Percentiles rank a stretch among this genome's conserved stretches.
These are phyloP conservation scores for Cardamine occulta DNA, from an alignment of 345 rosid species.

Conservation along the genomic window DNA sequence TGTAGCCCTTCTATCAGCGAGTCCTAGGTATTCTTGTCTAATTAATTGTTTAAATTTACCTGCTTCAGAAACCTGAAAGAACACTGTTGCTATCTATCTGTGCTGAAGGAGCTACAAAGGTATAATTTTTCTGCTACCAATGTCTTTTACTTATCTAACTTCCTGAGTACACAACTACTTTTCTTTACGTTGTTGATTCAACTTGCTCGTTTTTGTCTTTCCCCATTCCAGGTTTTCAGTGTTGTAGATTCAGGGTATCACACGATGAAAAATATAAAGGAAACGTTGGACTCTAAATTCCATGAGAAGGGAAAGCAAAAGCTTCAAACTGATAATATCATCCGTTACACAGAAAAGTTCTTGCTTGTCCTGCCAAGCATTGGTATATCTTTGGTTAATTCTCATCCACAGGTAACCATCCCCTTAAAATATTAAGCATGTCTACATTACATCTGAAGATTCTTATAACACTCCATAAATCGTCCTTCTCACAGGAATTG, in stretches of 20 bases:
- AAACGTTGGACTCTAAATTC: slow-evolving; percentile 41
- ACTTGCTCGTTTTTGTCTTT: slow-evolving; percentile 28
- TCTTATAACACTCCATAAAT: slow-evolving; percentile 19
- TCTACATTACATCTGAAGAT: slow-evolving; percentile 15
- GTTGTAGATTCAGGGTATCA: slow-evolving; percentile 84
- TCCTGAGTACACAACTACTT: slow-evolving; percentile 15
- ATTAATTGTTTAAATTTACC: slow-evolving; percentile 30
- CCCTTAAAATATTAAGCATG: not conserved
- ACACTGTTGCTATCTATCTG: slow-evolving; percentile 62
- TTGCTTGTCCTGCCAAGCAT: slow-evolving; percentile 65
- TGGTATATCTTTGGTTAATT: slow-evolving; percentile 79
- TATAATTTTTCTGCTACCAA: slow-evolving; percentile 35
- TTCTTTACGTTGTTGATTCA: slow-evolving; percentile 14
- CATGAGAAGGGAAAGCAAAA: slow-evolving; percentile 54
- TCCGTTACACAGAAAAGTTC: slow-evolving; percentile 68
- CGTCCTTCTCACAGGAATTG: slow-evolving; percentile 66
- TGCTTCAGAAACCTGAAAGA: slow-evolving; percentile 85
- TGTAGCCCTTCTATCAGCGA: slow-evolving; percentile 13
- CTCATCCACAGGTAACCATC: slow-evolving; percentile 70
- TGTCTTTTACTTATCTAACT: slow-evolving; percentile 3
- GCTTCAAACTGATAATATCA: slow-evolving; percentile 52
- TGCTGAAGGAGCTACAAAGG: slow-evolving; percentile 95
- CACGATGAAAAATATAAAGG: slow-evolving; percentile 55
- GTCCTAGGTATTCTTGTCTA: not conserved
- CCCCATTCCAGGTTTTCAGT: slow-evolving; percentile 66